These are phyloP conservation scores for Trypanosoma conorhini DNA, from an alignment of 208 protist genomes.

Conservation along the genomic window DNA sequence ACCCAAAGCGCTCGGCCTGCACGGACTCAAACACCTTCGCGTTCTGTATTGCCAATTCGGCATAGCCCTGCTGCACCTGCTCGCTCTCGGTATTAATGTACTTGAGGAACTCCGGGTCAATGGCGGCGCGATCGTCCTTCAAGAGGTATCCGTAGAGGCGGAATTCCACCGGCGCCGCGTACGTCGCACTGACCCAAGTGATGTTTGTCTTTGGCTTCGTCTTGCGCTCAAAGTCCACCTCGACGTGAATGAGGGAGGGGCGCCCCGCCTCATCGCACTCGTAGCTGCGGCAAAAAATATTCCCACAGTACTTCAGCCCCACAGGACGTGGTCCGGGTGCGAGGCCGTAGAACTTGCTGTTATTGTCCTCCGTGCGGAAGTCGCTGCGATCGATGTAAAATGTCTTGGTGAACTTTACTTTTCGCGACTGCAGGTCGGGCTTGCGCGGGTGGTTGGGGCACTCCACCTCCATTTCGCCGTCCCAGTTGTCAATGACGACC, in stretches of 20 bases:
- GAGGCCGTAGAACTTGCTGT: conserved; percentile 88
- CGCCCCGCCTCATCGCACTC: conserved; percentile 72
- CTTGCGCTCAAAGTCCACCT: conserved; percentile 84
- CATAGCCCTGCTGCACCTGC: conserved; percentile 59
- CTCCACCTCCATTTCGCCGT: conserved; percentile 79
- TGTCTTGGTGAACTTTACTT: conserved; percentile 84
- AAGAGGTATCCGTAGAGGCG: conserved; percentile 80
- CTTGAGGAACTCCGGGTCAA: conserved; percentile 85
- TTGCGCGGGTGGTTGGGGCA: conserved; percentile 96
- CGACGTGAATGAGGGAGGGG: conserved; percentile 73
- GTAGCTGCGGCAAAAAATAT: conserved; percentile 82
- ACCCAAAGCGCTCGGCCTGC: conserved; percentile 92
- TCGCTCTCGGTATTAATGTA: conserved; percentile 89
- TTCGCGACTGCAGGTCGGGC: conserved; percentile 72
- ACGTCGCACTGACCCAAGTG: conserved; percentile 79
- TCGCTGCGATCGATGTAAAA: conserved; percentile 98
- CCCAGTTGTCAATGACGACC: conserved; percentile 95
- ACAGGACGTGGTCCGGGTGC: conserved; percentile 80
- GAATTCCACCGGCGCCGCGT: conserved; percentile 69
- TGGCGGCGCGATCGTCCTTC: conserved; percentile 85
- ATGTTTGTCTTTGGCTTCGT: conserved; percentile 93
- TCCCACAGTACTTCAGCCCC: conserved; percentile 88
- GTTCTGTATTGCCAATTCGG: conserved; percentile 52
- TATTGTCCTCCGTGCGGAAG: conserved; percentile 90
- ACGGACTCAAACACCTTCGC: conserved; percentile 75